Conservation (phyloP, 1,139 yeast species). For the Lodderomyces theae region DNA sequence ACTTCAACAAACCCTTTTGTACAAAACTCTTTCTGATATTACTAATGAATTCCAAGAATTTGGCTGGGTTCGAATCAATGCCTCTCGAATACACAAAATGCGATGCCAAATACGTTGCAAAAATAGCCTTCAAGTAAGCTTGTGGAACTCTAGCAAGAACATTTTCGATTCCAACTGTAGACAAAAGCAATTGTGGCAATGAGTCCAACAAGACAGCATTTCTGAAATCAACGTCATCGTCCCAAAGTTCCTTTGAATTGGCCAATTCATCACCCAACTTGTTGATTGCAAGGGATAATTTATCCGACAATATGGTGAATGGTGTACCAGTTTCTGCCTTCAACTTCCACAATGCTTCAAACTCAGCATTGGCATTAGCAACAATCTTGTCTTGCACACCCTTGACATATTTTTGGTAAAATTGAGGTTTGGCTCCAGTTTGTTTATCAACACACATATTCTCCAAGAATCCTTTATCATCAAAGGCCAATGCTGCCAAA, state of each 20-base stretch:
- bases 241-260: slow-evolving; percentile 80
- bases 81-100: slow-evolving; percentile 87
- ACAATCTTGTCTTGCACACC: slow-evolving; percentile 78
- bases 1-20: slow-evolving; percentile 27
- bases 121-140: slow-evolving; percentile 81
- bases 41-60: slow-evolving; percentile 70
- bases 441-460: slow-evolving; percentile 68
- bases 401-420: slow-evolving; percentile 77
- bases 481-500: slow-evolving; percentile 88
- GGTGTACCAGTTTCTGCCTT: slow-evolving; percentile 65
- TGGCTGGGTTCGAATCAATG: slow-evolving; percentile 77
- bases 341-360: slow-evolving; percentile 82
- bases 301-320: slow-evolving; percentile 78
- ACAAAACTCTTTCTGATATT: slow-evolving; percentile 41
- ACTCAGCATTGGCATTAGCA: slow-evolving; percentile 78
- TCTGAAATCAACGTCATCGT: slow-evolving; percentile 72
- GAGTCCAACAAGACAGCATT: slow-evolving; percentile 74
- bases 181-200: slow-evolving; percentile 70
- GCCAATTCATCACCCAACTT: slow-evolving; percentile 87
- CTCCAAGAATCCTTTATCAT: slow-evolving; percentile 73
- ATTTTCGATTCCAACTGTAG: slow-evolving; percentile 71
- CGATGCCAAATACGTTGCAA: slow-evolving; percentile 88
- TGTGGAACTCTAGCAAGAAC: slow-evolving; percentile 81
- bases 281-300: slow-evolving; percentile 81
- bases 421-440: slow-evolving; percentile 58